A percentile compares a stretch with the other conserved stretches of the same genome.
These are phyloP conservation scores for Cyberlindnera japonica DNA, from an alignment of 805 yeast species.

Conservation along the genomic window DNA sequence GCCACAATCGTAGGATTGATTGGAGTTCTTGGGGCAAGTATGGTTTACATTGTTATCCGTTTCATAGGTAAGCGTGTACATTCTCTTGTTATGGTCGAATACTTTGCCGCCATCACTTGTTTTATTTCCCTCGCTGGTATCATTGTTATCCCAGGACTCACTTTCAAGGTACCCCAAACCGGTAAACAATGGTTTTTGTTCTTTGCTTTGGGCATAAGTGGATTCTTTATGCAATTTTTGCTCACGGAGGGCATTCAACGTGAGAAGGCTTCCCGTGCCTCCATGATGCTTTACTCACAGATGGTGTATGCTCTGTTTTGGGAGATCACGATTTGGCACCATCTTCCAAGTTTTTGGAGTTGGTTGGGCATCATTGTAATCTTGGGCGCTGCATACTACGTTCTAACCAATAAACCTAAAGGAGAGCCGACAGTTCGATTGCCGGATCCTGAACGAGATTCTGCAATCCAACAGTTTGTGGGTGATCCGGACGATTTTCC, in stretches of 20 bases:
- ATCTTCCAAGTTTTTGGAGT: conserved; percentile 67
- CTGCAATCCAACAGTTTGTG: background rate
- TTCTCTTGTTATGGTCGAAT: conserved; percentile 74
- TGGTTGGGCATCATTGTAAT: conserved; percentile 67
- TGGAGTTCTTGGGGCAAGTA: conserved; percentile 68
- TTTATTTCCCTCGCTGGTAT: conserved; percentile 53
- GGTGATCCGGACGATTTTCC: conserved; percentile 6
- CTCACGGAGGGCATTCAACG: conserved; percentile 81
- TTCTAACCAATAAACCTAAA: conserved; percentile 49
- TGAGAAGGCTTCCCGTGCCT: conserved; percentile 72
- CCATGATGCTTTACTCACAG: conserved; percentile 72
- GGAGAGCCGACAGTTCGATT: conserved; percentile 10
- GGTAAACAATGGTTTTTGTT: conserved; percentile 64
- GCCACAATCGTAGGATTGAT: conserved; percentile 62
- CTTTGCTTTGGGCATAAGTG: conserved; percentile 61
- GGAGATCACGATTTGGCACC: conserved; percentile 70
- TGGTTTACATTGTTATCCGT: conserved; percentile 67
- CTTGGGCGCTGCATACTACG: conserved; percentile 57
- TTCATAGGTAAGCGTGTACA: conserved; percentile 77
- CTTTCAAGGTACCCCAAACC: conserved; percentile 60
- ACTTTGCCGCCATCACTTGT: conserved; percentile 61
- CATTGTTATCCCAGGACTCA: conserved; percentile 50
- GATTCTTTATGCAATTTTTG: conserved; percentile 77
- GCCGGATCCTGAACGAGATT: conserved; percentile 4
- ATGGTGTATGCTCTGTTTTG: conserved; percentile 74